A percentile compares a stretch with the other conserved stretches of the same genome.
Conservation (phyloP, 306 rosid species). For the Cercis canadensis region DNA sequence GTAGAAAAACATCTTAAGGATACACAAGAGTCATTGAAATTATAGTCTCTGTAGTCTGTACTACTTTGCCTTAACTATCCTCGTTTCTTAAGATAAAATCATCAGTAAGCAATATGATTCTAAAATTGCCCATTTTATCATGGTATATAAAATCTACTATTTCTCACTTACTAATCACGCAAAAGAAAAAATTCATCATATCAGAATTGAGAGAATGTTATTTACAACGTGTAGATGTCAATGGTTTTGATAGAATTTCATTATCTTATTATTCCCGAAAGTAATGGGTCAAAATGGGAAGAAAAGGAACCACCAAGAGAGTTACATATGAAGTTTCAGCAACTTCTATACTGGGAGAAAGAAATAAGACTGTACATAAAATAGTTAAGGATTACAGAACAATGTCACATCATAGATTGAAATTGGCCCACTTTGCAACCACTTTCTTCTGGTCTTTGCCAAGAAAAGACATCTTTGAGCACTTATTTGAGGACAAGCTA, state of each 20-base stretch:
- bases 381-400: conserved; percentile 34
- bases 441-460: conserved; percentile 24
- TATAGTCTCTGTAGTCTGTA: too few relatives aligned
- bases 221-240: neutral
- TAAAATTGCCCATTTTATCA: too few relatives aligned
- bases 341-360: conserved; percentile 22
- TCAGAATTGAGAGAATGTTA: too few relatives aligned
- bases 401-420: conserved; percentile 30
- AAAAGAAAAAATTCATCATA: too few relatives aligned
- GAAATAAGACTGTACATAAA: conserved; percentile 39
- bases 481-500: conserved; percentile 3
- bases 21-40: too few relatives aligned
- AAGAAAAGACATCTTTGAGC: neutral
- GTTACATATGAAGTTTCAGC: conserved; percentile 17
- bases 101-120: too few relatives aligned
- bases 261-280: conserved; percentile 16
- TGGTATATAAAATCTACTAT: too few relatives aligned
- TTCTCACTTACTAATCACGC: too few relatives aligned
- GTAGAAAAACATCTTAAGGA: too few relatives aligned
- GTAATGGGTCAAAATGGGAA: conserved; percentile 6
- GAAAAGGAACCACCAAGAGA: conserved; percentile 14
- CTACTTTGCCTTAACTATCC: too few relatives aligned
- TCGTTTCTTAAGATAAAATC: too few relatives aligned
- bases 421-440: conserved; percentile 34
- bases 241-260: neutral